phyloP scores from a whole-genome alignment of 345 rosid species.

The Boechera divaricarpa region DNA sequence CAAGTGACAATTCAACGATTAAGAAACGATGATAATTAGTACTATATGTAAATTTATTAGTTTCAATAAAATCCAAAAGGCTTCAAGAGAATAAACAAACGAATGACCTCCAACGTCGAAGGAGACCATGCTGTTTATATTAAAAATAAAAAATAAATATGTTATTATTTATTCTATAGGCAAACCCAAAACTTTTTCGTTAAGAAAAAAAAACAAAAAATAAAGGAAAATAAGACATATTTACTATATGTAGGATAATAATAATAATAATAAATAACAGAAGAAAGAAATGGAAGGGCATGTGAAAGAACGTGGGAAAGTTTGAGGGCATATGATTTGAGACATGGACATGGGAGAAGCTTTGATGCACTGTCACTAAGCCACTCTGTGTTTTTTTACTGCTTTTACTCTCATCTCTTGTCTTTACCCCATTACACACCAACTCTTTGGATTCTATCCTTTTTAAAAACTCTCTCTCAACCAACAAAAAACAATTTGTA shows the following conservation, averaged over 20 bases:
- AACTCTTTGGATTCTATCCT: slow-evolving; percentile 30
- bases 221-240: slow-evolving; percentile 1
- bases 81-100: slow-evolving; percentile 1
- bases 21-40: not conserved
- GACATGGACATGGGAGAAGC: slow-evolving; percentile 39
- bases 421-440: slow-evolving; percentile 32
- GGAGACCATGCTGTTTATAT: not conserved
- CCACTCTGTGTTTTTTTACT: slow-evolving; percentile 41
- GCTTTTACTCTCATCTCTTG: slow-evolving; percentile 35
- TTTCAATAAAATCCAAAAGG: slow-evolving; percentile 16
- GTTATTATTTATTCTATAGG: not conserved
- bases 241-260: not conserved
- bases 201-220: not conserved
- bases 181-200: not conserved
- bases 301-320: slow-evolving; percentile 46
- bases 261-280: too few species aligned
- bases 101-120: slow-evolving; percentile 17
- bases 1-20: slow-evolving; percentile 7
- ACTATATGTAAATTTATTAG: not conserved
- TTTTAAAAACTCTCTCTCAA: not conserved
- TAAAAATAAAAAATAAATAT: too few species aligned
- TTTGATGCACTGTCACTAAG: slow-evolving; percentile 35
- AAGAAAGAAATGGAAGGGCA: slow-evolving; percentile 31
- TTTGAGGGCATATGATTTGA: slow-evolving; percentile 38
- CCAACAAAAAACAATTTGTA: slow-evolving; percentile 12